Evolutionary conservation across 2,329 filamentous ascomycete species (phyloP).

Genomic region (Monilinia vaccinii-corymbosi): DNA sequence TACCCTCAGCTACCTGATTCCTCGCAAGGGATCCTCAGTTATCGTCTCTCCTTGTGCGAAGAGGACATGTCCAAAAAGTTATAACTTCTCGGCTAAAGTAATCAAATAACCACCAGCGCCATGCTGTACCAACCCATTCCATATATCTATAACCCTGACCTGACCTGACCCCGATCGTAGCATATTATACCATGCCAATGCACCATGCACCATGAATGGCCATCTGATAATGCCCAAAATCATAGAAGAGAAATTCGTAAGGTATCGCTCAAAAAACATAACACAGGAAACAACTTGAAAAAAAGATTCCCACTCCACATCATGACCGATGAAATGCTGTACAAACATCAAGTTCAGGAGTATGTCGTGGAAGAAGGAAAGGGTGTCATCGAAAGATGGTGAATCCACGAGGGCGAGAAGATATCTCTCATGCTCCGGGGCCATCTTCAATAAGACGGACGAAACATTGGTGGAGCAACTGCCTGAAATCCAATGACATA

Average conservation of each 20-base stretch:
- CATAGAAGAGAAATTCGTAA: background rate
- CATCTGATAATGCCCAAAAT: conserved; percentile 3
- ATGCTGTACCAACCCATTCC: background rate
- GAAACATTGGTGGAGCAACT: background rate
- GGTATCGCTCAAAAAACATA: background rate
- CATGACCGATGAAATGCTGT: background rate
- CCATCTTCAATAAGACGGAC: background rate
- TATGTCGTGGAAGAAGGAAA: background rate
- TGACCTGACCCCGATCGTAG: background rate
- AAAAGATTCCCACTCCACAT: background rate
- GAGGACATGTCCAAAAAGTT: background rate
- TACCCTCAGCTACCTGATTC: too few species aligned
- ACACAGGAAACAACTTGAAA: background rate
- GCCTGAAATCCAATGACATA: conserved; percentile 24
- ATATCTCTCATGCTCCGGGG: background rate
- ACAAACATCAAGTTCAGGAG: background rate
- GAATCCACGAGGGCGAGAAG: background rate
- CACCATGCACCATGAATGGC: background rate
- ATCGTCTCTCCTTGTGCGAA: background rate
- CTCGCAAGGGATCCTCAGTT: too few species aligned
- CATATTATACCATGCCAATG: background rate
- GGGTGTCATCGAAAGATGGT: background rate
- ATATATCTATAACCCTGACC: background rate
- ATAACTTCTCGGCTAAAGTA: too few species aligned
- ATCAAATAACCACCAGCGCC: background rate